phyloP scores from a whole-genome alignment of 192 early-diverging fungal species.

The Pecoramyces ruminantium region DNA sequence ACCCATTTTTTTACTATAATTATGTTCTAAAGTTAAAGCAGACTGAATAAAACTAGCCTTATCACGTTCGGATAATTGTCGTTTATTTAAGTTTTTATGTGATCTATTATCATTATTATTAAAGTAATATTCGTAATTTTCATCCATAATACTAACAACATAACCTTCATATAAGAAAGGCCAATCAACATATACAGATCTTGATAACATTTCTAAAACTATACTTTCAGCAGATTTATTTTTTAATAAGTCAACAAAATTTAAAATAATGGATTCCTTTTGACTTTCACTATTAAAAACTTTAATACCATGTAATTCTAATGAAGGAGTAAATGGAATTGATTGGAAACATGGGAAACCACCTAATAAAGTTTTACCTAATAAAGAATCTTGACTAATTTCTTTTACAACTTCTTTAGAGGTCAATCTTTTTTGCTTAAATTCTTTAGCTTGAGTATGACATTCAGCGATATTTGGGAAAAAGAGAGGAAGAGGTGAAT shows the following conservation, averaged over 20 bases:
- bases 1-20: constrained; percentile 55
- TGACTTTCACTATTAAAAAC: constrained; percentile 73
- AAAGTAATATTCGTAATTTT: constrained; percentile 36
- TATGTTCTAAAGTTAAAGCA: constrained; percentile 33
- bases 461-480: constrained; percentile 54
- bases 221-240: constrained; percentile 29
- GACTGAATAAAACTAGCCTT: constrained; percentile 35
- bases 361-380: constrained; percentile 33
- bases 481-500: constrained; percentile 34
- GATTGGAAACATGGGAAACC: constrained; percentile 87
- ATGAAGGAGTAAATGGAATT: constrained; percentile 39
- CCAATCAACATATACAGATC: constrained; percentile 41
- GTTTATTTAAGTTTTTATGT: constrained; percentile 5
- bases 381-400: constrained; percentile 38
- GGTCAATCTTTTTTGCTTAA: constrained; percentile 40
- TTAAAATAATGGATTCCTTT: constrained; percentile 57
- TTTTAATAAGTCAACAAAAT: constrained; percentile 30
- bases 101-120: constrained; percentile 4
- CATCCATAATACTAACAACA: constrained; percentile 58
- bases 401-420: constrained; percentile 29
- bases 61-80: constrained; percentile 16
- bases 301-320: constrained; percentile 63
- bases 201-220: constrained; percentile 16
- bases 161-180: constrained; percentile 74
- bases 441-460: constrained; percentile 28